Percentiles rank a stretch among this genome's conserved stretches.
Conservation (phyloP, 2,329 filamentous ascomycete species). For the Monosporascus sp. region DNA sequence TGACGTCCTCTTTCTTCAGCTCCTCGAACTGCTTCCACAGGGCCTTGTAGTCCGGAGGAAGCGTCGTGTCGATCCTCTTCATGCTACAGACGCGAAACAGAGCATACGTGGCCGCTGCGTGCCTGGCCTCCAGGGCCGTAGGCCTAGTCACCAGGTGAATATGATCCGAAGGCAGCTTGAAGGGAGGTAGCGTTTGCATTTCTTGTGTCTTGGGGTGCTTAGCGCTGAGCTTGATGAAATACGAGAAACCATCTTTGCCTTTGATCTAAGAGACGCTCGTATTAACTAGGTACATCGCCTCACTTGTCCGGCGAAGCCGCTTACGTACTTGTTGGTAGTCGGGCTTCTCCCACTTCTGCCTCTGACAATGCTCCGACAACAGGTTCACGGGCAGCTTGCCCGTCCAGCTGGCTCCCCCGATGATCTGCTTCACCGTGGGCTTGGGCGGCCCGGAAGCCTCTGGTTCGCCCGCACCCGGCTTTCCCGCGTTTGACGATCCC, state of each 20-base stretch:
- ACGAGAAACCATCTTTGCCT: conserved; percentile 68
- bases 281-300: conserved; percentile 18
- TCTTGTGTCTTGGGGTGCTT: conserved; percentile 80
- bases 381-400: conserved; percentile 93
- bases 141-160: conserved; percentile 70
- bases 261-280: conserved; percentile 41
- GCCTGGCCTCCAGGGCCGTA: conserved; percentile 82
- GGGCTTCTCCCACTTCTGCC: conserved; percentile 90
- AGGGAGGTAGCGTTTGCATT: conserved; percentile 67
- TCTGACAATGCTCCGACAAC: conserved; percentile 90
- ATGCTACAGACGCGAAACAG: conserved; percentile 90
- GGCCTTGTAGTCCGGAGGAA: conserved; percentile 83
- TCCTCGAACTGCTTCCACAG: conserved; percentile 88
- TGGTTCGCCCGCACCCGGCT: conserved; percentile 23
- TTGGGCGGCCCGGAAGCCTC: conserved; percentile 43
- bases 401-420: conserved; percentile 94
- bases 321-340: conserved; percentile 72
- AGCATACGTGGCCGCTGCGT: conserved; percentile 88
- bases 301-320: conserved; percentile 14
- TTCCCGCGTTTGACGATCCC: conserved; percentile 14
- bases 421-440: conserved; percentile 69
- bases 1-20: conserved; percentile 75
- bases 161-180: conserved; percentile 72
- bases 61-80: conserved; percentile 91
- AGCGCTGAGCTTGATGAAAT: conserved; percentile 71